Evolutionary conservation across 345 rosid species (phyloP).

Genomic region (Moringa oleifera): DNA sequence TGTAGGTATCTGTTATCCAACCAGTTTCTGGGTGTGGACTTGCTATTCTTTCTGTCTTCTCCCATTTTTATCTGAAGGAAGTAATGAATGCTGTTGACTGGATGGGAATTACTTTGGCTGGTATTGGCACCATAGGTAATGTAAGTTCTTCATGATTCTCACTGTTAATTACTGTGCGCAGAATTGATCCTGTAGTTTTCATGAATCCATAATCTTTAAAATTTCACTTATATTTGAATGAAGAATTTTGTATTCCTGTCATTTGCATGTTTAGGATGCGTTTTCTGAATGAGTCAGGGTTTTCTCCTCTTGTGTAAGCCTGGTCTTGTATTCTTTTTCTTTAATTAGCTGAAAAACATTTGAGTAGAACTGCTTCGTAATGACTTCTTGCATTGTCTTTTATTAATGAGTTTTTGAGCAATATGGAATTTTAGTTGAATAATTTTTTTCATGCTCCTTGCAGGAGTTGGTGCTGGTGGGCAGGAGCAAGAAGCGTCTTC

Average conservation of each 20-base stretch:
- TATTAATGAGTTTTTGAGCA: neutral
- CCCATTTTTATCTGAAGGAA: constrained; percentile 93
- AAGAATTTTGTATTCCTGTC: too few species aligned
- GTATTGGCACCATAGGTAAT: constrained; percentile 95
- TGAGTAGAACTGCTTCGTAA: neutral
- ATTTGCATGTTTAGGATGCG: too few species aligned
- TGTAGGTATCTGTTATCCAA: constrained; percentile 89
- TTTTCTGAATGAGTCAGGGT: neutral
- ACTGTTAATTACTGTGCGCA: neutral
- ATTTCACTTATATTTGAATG: too few species aligned
- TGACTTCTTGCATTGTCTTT: neutral
- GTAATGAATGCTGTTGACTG: constrained; percentile 91
- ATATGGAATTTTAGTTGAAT: neutral
- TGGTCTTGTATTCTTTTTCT: too few species aligned
- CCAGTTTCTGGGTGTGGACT: constrained; percentile 99
- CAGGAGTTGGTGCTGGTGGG: constrained; percentile 98
- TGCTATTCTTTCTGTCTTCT: constrained; percentile 83
- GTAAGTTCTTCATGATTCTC: constrained; percentile 19
- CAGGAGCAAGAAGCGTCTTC: constrained; percentile 76
- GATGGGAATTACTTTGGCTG: constrained; percentile 91
- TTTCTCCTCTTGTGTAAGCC: neutral
- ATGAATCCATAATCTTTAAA: neutral
- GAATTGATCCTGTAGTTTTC: neutral
- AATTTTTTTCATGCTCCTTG: constrained; percentile 9
- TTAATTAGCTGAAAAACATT: neutral